Evolutionary conservation across 2,329 filamentous ascomycete genomes (phyloP), one percentile per base, ranked within the genome.

Genomic region (Botrytis paeoniae): DNA sequence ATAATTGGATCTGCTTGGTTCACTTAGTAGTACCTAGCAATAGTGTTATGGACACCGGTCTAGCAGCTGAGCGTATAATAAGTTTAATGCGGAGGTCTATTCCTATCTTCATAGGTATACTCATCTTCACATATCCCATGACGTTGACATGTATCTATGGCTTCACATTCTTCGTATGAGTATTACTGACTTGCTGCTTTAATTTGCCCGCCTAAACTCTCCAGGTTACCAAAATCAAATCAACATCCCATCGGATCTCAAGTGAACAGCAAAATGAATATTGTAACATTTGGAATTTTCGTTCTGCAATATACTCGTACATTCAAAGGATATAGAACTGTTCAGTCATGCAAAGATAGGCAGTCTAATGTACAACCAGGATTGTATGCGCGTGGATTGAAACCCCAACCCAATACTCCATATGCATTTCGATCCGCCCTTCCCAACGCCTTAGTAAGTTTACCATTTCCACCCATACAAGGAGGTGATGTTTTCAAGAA

Each of bases 331-430:
- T 18, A 57, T 57, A 64, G 18, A 32, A 57, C n/a, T 20, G 9
- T 54, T 39, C 45, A 51, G 25, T 54, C 64, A 61, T 65, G 60
- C 73, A 41, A 39, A 72, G 35, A 68, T n/a, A 71, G 70, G 41
- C 48, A 72, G 39, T 60, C 32, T 73, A 74, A 60, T 75, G 48
- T 74, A 76, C 71, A 74, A 71, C 51, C 61, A 64, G 59, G 32
- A 69, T 60, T 54, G 64, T 65, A 70, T 70, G 54, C 61, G 37
- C 45, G 37, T 37, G n/a, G 32, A 39, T 35, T 39, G 45, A 66
- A 54, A n/a, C 32, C 45, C 64, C 64, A 66, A 29, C 37, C 37
- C 51, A 54, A 57, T 57, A 66, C 64, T 66, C 60, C 39, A 48
- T 62, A 69, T 39, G 63, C 43, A 63, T 75, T n/a, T 72, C 48